Evolutionary conservation across 2,329 filamentous ascomycete species (phyloP).

Genomic region (Moelleriella libera): DNA sequence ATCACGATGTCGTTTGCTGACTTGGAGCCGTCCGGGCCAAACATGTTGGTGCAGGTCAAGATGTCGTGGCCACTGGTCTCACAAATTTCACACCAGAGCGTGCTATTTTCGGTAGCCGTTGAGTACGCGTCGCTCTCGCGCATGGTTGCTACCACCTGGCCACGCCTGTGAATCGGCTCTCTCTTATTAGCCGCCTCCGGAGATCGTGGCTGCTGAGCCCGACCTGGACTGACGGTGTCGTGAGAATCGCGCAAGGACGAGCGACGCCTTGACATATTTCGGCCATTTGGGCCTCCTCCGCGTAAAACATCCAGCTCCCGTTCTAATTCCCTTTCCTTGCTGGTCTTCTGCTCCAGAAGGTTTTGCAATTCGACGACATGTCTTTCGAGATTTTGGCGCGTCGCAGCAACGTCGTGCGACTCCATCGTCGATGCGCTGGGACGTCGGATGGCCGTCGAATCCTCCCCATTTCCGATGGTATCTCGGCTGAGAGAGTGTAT

Average conservation of each 20-base stretch:
- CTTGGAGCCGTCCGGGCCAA: conserved; percentile 33
- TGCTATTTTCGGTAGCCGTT: conserved; percentile 56
- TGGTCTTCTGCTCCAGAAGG: conserved; percentile 56
- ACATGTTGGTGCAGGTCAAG: conserved; percentile 86
- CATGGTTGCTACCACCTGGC: conserved; percentile 51
- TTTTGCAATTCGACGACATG: conserved; percentile 68
- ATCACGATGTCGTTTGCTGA: conserved; percentile 15
- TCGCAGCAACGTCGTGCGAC: conserved; percentile 13
- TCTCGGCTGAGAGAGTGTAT: conserved; percentile 89
- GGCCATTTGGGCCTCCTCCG: conserved; percentile 17
- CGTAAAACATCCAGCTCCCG: conserved; percentile 61
- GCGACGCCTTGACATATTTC: conserved; percentile 27
- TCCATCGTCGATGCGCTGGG: conserved; percentile 18
- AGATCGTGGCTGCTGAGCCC: conserved; percentile 30
- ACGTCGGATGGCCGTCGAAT: conserved; percentile 14
- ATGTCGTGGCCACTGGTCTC: conserved; percentile 88
- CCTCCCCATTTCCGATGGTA: conserved; percentile 32
- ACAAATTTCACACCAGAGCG: conserved; percentile 89
- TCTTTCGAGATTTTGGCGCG: conserved; percentile 56
- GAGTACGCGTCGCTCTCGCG: conserved; percentile 57
- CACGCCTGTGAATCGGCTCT: conserved; percentile 7
- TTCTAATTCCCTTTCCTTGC: conserved; percentile 73
- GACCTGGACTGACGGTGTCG: conserved; percentile 46
- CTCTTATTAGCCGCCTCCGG: conserved; percentile 35
- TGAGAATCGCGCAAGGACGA: conserved; percentile 52